These are phyloP conservation scores for Mycena capillaripes DNA, from an alignment of 768 basidiomycete species.

Conservation along the genomic window DNA sequence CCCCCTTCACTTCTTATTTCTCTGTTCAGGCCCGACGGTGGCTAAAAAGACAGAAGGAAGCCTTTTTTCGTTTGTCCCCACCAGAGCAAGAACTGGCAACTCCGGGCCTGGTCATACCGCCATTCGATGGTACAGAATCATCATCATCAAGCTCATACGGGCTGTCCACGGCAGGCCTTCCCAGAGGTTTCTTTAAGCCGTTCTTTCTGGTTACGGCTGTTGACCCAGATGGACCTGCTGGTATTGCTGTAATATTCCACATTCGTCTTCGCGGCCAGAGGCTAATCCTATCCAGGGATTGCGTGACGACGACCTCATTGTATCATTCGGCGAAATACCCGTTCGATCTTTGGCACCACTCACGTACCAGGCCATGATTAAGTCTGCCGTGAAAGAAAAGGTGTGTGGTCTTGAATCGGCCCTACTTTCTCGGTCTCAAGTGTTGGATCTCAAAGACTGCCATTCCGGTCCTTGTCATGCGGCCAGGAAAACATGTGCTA, in stretches of 20 bases:
- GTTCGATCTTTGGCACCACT: conserved; percentile 29
- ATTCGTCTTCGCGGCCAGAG: background rate
- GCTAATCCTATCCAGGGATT: conserved; percentile 18
- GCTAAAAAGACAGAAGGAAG: conserved; percentile 53
- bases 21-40: conserved; percentile 60
- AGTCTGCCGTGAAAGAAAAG: conserved; percentile 19
- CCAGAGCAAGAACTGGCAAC: conserved; percentile 51
- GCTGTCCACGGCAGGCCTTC: conserved; percentile 30
- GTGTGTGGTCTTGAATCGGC: conserved; percentile 5
- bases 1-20: background rate
- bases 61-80: conserved; percentile 60
- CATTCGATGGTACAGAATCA: background rate
- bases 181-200: conserved; percentile 37
- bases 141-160: background rate
- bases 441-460: conserved; percentile 5
- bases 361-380: conserved; percentile 31
- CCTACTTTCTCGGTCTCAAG: background rate
- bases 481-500: conserved; percentile 20
- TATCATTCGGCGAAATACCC: conserved; percentile 31
- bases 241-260: conserved; percentile 19
- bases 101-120: background rate
- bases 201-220: conserved; percentile 33
- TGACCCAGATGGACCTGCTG: conserved; percentile 30
- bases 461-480: conserved; percentile 33
- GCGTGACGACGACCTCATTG: conserved; percentile 36